phyloP scores from a whole-genome alignment of 2,329 filamentous ascomycete species.

The Aschersonia sp. region DNA sequence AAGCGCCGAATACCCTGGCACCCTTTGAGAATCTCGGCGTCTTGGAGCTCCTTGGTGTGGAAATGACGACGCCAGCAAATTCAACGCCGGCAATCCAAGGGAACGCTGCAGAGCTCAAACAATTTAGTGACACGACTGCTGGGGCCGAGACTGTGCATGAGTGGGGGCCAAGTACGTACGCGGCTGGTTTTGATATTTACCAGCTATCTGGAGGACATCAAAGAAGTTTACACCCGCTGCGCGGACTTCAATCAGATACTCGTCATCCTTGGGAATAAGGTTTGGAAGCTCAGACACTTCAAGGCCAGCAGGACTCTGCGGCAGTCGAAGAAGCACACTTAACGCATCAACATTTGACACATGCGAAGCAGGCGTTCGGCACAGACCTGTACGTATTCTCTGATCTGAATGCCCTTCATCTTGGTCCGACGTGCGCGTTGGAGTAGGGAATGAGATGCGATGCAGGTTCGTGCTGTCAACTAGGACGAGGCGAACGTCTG shows the following conservation, averaged over 20 bases:
- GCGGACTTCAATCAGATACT: constrained; percentile 81
- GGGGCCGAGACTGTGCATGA: too few relatives aligned
- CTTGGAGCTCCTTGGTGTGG: constrained; percentile 39
- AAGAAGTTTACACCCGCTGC: constrained; percentile 92
- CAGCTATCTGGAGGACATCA: constrained; percentile 86
- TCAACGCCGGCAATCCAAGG: constrained; percentile 82
- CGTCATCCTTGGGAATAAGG: constrained; percentile 51
- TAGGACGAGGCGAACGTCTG: not conserved
- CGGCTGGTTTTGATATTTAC: constrained; percentile 89
- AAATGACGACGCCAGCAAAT: constrained; percentile 67
- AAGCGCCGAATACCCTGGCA: constrained; percentile 73
- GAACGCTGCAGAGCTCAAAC: constrained; percentile 33
- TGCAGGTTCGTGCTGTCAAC: not conserved
- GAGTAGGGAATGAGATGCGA: not conserved
- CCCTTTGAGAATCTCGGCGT: constrained; percentile 58
- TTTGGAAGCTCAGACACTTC: constrained; percentile 61
- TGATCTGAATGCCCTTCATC: constrained; percentile 5
- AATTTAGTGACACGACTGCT: not conserved
- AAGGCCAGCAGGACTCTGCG: constrained; percentile 65
- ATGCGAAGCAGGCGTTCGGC: too few relatives aligned
- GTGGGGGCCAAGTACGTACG: constrained; percentile 22
- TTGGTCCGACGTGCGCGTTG: not conserved
- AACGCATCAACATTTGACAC: too few relatives aligned
- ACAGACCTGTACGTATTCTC: constrained; percentile 4
- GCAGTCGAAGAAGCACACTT: not conserved